Conservation (phyloP, 192 early-diverging fungal species). For the Umbelopsis isabellina region DNA sequence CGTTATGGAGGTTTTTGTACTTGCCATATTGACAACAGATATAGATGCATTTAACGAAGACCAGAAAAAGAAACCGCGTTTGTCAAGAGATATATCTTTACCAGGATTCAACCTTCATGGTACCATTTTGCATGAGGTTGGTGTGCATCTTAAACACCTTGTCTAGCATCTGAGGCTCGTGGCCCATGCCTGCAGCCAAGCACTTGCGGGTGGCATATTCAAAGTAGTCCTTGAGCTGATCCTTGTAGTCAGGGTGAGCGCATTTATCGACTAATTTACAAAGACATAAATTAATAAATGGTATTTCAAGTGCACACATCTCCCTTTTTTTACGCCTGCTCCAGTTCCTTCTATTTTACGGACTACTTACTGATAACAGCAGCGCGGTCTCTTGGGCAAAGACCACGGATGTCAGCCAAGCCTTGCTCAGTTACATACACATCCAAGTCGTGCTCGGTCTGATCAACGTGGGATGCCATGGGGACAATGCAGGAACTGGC, state of each 20-base stretch:
- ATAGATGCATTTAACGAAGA: background rate
- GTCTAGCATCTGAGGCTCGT: slow-evolving; percentile 49
- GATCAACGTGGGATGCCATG: slow-evolving; percentile 45
- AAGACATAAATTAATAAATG: background rate
- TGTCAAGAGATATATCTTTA: slow-evolving; percentile 2
- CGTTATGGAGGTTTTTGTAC: too few species aligned
- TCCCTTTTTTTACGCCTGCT: too few species aligned
- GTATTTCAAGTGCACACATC: background rate
- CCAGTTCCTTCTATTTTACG: too few species aligned
- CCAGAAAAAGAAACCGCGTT: background rate
- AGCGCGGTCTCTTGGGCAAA: slow-evolving; percentile 46
- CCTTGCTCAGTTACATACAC: slow-evolving; percentile 49
- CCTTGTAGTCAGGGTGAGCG: slow-evolving; percentile 45
- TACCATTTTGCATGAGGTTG: slow-evolving; percentile 44
- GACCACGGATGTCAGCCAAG: slow-evolving; percentile 45
- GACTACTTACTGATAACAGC: slow-evolving; percentile 32
- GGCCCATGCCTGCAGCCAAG: slow-evolving; percentile 39
- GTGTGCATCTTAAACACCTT: slow-evolving; percentile 50
- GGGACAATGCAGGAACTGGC: slow-evolving; percentile 42
- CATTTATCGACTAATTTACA: slow-evolving; percentile 37
- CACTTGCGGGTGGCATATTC: slow-evolving; percentile 42
- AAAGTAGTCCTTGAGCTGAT: slow-evolving; percentile 43
- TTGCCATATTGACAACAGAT: background rate
- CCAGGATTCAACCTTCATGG: slow-evolving; percentile 47
- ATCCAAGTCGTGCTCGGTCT: slow-evolving; percentile 49